A percentile compares a stretch with the other conserved stretches of the same genome.
These are phyloP conservation scores for Ophiostoma quercus DNA, from an alignment of 2,329 filamentous ascomycete species.

Conservation along the genomic window DNA sequence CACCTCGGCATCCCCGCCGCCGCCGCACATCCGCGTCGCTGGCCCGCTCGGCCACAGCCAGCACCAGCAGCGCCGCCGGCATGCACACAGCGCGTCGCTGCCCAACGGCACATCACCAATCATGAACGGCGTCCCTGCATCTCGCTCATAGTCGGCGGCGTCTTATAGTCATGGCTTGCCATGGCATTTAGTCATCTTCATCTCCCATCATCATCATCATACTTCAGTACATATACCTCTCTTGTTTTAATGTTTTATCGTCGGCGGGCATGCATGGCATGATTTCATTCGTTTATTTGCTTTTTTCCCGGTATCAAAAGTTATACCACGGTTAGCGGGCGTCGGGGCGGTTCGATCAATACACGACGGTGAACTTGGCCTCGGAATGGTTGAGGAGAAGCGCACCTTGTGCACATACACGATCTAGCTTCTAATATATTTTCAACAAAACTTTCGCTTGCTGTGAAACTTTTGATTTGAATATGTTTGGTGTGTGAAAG, in stretches of 20 bases:
- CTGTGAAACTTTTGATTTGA: background rate
- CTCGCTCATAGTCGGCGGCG: background rate
- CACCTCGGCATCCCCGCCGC: constrained; percentile 42
- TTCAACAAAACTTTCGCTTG: background rate
- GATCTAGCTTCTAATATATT: background rate
- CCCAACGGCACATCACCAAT: constrained; percentile 25
- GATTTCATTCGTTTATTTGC: background rate
- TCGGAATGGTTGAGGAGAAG: background rate
- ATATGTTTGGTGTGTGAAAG: too few species aligned
- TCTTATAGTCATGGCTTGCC: background rate
- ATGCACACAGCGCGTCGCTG: constrained; percentile 10
- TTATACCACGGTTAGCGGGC: background rate
- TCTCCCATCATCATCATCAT: background rate
- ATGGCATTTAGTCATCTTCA: too few species aligned
- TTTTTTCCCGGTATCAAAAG: background rate
- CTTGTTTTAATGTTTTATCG: background rate
- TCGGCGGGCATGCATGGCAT: background rate
- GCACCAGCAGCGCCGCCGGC: constrained; percentile 10
- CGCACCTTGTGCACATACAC: background rate
- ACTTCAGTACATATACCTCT: constrained; percentile 2
- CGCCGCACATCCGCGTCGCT: constrained; percentile 24
- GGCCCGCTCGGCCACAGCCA: constrained; percentile 18
- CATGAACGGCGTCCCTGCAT: constrained; percentile 29
- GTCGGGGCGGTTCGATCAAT: background rate
- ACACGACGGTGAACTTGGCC: background rate